These are phyloP conservation scores for Colletotrichum lupini DNA, from an alignment of 2,329 filamentous ascomycete species.

Conservation along the genomic window DNA sequence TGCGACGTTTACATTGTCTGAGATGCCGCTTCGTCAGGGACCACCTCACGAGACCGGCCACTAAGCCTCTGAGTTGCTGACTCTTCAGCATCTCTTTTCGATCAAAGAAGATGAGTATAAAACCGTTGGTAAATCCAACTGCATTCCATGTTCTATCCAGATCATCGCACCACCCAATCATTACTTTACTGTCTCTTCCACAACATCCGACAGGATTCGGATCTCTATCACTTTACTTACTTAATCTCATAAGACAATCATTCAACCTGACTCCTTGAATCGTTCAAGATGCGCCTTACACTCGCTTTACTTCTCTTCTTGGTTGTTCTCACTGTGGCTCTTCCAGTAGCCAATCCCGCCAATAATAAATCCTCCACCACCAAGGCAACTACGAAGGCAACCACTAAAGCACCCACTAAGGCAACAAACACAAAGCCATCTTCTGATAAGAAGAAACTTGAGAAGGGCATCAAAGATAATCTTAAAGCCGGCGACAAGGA, in stretches of 20 bases:
- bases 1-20: neutral
- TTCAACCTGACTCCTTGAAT: neutral
- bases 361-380: neutral
- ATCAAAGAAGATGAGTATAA: neutral
- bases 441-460: slow-evolving; percentile 23
- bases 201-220: slow-evolving; percentile 16
- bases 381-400: neutral
- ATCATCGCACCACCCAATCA: no score
- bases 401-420: neutral
- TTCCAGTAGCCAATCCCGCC: neutral
- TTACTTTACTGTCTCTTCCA: neutral
- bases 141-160: neutral
- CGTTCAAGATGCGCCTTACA: slow-evolving; percentile 25
- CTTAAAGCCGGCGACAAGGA: slow-evolving; percentile 25
- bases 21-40: neutral
- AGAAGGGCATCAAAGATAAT: slow-evolving; percentile 25
- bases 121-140: no score
- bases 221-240: neutral
- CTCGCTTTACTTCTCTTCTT: slow-evolving; percentile 11
- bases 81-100: no score
- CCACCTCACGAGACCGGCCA: no score
- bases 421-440: neutral
- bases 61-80: neutral
- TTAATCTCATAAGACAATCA: neutral
- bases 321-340: neutral